phyloP scores from a whole-genome alignment of 306 rosid species.

The Cicer chorassanicum region DNA sequence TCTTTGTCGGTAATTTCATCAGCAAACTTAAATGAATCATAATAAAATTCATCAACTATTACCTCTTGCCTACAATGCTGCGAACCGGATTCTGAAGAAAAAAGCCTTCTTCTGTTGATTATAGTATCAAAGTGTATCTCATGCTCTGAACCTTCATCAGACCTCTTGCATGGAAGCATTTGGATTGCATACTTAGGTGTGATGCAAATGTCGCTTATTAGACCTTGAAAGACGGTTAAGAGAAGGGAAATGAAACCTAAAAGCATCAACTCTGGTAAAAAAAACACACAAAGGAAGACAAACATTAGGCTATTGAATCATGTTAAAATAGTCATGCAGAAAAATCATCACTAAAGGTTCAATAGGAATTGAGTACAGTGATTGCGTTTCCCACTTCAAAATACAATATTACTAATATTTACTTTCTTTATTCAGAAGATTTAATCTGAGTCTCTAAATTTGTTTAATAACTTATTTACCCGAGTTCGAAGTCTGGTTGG shows the following conservation, averaged over 20 bases:
- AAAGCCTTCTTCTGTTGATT: slow-evolving; percentile 60
- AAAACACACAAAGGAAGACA: slow-evolving; percentile 34
- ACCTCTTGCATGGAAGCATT: slow-evolving; percentile 92
- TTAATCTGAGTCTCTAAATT: slow-evolving; percentile 1
- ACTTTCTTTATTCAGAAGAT: background rate
- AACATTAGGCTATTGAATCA: slow-evolving; percentile 40
- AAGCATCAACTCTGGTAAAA: slow-evolving; percentile 82
- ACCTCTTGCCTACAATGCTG: slow-evolving; percentile 54
- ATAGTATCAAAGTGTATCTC: slow-evolving; percentile 44
- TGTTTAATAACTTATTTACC: no score
- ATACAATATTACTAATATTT: background rate
- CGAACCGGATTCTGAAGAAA: slow-evolving; percentile 50
- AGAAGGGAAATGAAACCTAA: slow-evolving; percentile 92
- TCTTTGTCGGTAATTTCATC: slow-evolving; percentile 3
- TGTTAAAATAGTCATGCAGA: background rate
- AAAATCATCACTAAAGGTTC: slow-evolving; percentile 23
- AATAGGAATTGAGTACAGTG: background rate
- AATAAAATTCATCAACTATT: slow-evolving; percentile 21
- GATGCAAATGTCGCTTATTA: slow-evolving; percentile 72
- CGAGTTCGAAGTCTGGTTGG: no score
- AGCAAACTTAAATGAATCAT: slow-evolving; percentile 6
- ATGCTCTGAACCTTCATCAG: slow-evolving; percentile 45
- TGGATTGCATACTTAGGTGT: slow-evolving; percentile 51
- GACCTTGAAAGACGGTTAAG: slow-evolving; percentile 71
- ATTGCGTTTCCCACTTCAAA: background rate